Evolutionary conservation across 2,329 filamentous ascomycete species (phyloP), one percentile per base, ranked within the genome.

Genomic region (Diaporthe capsici): DNA sequence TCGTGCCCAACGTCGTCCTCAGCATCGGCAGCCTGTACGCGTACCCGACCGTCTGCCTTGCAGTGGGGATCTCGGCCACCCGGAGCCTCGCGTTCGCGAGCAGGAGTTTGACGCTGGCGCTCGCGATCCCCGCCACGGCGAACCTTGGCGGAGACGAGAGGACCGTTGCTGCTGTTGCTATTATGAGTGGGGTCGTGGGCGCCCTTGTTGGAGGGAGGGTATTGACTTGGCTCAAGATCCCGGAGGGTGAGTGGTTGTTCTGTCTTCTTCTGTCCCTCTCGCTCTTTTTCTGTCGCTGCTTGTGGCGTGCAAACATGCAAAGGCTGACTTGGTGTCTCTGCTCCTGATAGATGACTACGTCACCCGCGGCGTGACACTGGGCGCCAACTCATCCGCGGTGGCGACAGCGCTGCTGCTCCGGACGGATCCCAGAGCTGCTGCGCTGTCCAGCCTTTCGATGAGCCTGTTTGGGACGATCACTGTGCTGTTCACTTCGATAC

Each of bases 301-400:
- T 13, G 57, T 28, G 4, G 28, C 39, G 15, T 39, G 22, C 20
- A 12, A 8, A 37, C 7, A 9, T 22, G 34, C 7, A 22, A 15
- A 58, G 6, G 67, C 57, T 15, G 28, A 71, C 25, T 15, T 55
- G 55, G 2, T 60, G 12, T 28, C 10, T 28, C n/a, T 34, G 49
- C 42, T 78, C 20, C 2, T 49, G 3, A 3, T 65, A 88, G 90
- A 92, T 78, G 91, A 92, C 81, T 92, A 92, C 76, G 90, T 92
- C 47, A 92, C 90, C 1, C 84, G 90, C n/a, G 90, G 91, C 13
- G 89, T 92, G 5, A 90, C 90, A 1, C 81, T 92, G n/a, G 90
- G 90, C 5, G 88, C 88, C 2, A 92, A 92, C 79, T 90, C 89
- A 0, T 90, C 88, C 5, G 90, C 90, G 8, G 89, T 92, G 53